phyloP scores from a whole-genome alignment of 129 eudicot species.

The Arctium minus region DNA sequence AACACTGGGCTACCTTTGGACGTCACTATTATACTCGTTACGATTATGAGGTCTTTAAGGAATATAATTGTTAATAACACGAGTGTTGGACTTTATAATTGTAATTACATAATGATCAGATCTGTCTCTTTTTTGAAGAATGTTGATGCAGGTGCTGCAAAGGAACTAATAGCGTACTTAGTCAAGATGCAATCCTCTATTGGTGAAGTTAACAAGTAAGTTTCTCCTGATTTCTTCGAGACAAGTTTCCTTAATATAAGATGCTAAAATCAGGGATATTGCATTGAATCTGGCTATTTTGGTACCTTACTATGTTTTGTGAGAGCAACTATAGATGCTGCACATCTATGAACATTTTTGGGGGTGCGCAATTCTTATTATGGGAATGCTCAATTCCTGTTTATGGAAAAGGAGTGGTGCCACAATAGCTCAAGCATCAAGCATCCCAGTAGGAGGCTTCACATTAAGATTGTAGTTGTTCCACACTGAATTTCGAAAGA shows the following conservation, averaged over 20 bases:
- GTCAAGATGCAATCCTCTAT: slow-evolving; percentile 60
- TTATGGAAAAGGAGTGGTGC: too few relatives aligned
- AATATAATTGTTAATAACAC: not conserved
- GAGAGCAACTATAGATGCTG: too few relatives aligned
- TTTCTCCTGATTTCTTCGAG: not conserved
- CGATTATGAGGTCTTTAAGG: slow-evolving; percentile 67
- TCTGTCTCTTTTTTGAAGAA: slow-evolving; percentile 36
- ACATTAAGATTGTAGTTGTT: too few relatives aligned
- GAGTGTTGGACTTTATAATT: not conserved
- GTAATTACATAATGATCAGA: not conserved
- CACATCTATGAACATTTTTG: too few relatives aligned
- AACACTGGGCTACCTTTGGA: slow-evolving; percentile 87
- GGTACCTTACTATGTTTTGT: too few relatives aligned
- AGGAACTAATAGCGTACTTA: slow-evolving; percentile 68
- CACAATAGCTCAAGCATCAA: too few relatives aligned
- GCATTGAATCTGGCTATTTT: not conserved
- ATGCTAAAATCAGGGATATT: not conserved
- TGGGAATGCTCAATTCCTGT: too few relatives aligned
- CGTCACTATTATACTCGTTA: slow-evolving; percentile 93
- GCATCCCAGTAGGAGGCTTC: too few relatives aligned
- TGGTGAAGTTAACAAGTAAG: slow-evolving; percentile 54
- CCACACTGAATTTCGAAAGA: too few relatives aligned
- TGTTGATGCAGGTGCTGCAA: slow-evolving; percentile 73
- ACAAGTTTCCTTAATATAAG: not conserved
- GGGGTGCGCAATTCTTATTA: too few relatives aligned